Conservation (phyloP, 257 asterid genomes). For the Avicennia marina region DNA sequence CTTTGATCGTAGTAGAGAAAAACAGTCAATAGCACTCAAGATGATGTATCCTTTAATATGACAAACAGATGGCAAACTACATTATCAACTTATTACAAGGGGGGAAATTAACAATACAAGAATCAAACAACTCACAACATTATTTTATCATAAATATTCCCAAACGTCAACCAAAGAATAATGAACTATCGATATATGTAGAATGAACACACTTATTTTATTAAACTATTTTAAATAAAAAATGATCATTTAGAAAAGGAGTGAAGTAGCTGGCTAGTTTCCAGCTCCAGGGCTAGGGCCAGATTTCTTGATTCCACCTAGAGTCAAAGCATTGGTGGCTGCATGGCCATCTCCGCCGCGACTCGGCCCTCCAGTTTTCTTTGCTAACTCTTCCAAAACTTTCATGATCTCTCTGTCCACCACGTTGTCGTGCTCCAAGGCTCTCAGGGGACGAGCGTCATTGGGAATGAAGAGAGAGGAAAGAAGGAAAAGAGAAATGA, state of each 20-base stretch:
- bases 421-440: not conserved
- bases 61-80: not conserved
- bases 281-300: slow-evolving; percentile 33
- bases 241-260: not conserved
- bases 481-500: not conserved
- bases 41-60: not conserved
- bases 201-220: too few relatives aligned
- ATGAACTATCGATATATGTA: not conserved
- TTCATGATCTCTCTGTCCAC: slow-evolving; percentile 7
- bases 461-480: not conserved
- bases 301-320: slow-evolving; percentile 26
- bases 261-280: not conserved
- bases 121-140: not conserved
- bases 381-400: slow-evolving; percentile 19
- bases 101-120: not conserved
- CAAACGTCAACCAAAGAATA: not conserved
- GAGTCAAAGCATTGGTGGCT: slow-evolving; percentile 13
- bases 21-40: not conserved
- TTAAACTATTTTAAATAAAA: too few relatives aligned
- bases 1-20: too few relatives aligned
- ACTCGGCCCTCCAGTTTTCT: slow-evolving; percentile 31
- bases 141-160: not conserved
- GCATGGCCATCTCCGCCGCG: slow-evolving; percentile 32
- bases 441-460: slow-evolving; percentile 17
- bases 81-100: not conserved